Conservation (phyloP, 163 green algal genomes). For the Chloroidium sp. region DNA sequence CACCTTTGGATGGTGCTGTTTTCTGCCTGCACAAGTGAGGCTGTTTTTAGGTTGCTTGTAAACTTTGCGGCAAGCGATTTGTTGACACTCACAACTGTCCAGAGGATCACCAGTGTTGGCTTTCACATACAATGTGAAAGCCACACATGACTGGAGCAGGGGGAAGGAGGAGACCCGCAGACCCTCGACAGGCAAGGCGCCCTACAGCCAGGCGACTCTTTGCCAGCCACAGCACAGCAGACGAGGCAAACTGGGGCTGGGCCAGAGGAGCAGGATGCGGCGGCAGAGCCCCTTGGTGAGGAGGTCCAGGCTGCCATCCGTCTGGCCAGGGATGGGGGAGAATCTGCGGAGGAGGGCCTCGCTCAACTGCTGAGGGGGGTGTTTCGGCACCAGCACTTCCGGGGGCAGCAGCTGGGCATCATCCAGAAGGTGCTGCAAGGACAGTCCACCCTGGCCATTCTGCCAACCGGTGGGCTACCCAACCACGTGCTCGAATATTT, state of each 20-base stretch:
- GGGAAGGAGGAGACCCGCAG: no score
- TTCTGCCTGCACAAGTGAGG: no score
- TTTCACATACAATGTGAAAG: no score
- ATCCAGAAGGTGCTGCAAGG: constrained; percentile 47
- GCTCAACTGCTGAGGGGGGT: constrained; percentile 21
- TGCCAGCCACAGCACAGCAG: neutral
- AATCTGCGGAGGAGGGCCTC: neutral
- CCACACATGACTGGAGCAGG: no score
- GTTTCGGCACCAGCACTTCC: constrained; percentile 61
- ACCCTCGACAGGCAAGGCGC: no score
- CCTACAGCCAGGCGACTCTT: no score
- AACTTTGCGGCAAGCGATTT: no score
- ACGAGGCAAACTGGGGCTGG: neutral
- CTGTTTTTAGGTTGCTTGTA: no score
- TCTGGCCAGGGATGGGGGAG: neutral
- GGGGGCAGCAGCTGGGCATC: constrained; percentile 59
- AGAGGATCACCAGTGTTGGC: no score
- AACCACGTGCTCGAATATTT: neutral
- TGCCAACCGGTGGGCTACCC: constrained; percentile 48
- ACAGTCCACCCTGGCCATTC: constrained; percentile 48
- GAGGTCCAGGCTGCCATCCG: neutral
- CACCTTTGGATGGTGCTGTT: no score
- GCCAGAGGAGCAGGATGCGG: neutral
- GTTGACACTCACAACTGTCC: no score
- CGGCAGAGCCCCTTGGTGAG: neutral